Evolutionary conservation across 345 rosid species (phyloP), one percentile per base, ranked within the genome.

Genomic region (Rhodamnia rubescens): DNA sequence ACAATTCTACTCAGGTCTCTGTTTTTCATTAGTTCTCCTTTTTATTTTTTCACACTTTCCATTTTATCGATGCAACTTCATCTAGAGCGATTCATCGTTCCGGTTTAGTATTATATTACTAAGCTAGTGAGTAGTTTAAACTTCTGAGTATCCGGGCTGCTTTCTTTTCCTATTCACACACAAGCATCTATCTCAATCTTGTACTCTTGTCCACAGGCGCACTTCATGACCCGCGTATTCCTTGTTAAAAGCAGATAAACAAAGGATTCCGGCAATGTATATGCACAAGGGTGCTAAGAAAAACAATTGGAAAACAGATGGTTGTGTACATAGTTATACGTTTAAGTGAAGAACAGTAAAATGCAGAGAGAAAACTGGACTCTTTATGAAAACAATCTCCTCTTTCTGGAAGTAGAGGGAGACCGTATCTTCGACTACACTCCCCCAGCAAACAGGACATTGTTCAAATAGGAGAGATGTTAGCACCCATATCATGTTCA

Each of bases 141-240:
- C 42, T 56, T 56, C 32, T 8, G 42, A 0, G 78, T 32, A 32
- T 69, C 78, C 15, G 15, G 49, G 42, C n/a, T 27, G 2, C 4
- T 16, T 81, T 40, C 57, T 27, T 82, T 53, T 82, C 84, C 5
- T 61, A 2, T 61, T 61, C 75, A 4, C 16, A 29, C 22, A 7
- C 44, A 51, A 52, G 80, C 61, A 64, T 83, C 85, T 58, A 87
- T 51, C 56, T 82, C 83, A 80, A 93, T 92, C 88, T 54, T 89
- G 93, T 91, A 94, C 85, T 92, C 93, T 80, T 89, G 84, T 86
- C 98, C 96, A 82, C 98, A 94, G 15, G 82, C 85, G 69, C 96
- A 94, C 87, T 91, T 92, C 78, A 93, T 83, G 44, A 85, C 87
- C 84, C 87, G 90, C 61, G 94, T 86, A 93, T 90, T 69, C 91